Base-by-base conservation (phyloP, 306 rosid species). In the Vachellia pachyceras region DNA sequence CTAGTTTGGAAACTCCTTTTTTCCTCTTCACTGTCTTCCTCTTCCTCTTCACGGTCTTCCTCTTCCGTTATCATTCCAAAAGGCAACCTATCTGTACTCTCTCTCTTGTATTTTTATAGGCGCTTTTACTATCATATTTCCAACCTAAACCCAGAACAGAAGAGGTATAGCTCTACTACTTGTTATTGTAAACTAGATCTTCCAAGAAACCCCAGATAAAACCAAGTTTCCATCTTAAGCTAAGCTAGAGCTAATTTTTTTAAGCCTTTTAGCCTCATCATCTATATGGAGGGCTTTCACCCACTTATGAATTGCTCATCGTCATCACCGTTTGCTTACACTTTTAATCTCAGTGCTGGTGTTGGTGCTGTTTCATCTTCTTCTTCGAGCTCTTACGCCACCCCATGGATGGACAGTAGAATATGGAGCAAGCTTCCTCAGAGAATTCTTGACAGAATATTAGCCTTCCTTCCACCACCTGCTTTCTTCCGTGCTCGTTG, bases 351-450 rank as follows among this genome's bases (percentile, higher is more conserved):
- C 45, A 68, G 70, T 58, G 42, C 69, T 35, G 81, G 44, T 57
- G 63, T 36, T 33, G 78, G 75, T 77, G 5, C 7, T 1, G 77
- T 67, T 3, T 57, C 77, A 6, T 68, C 67, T 12, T n/a, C 67
- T 5, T n/a, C 67, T 5, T n/a, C 80, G 17, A 52, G 15, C 61
- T 78, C 17, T 64, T 41, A 41, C 73, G 11, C 36, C 36, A 87
- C 78, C 46, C 87, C 86, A 11, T 88, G 87, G 87, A 93, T 96
- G 99, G 96, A 96, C 77, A 69, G 82, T 79, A 93, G 94, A 67
- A 92, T 96, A 70, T 96, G 99, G 99, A 88, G 94, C 35, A 90
- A 89, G 66, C 94, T 96, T 57, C 99, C 99, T 6, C 92, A 83
- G 52, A 86, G 87, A 68, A 82, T 96, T 6, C 86, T 93, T 3